A percentile compares a stretch with the other conserved stretches of the same genome.
Evolutionary conservation across 1,139 yeast genomes (phyloP).

Genomic region (Saccharomyces pastorianus): DNA sequence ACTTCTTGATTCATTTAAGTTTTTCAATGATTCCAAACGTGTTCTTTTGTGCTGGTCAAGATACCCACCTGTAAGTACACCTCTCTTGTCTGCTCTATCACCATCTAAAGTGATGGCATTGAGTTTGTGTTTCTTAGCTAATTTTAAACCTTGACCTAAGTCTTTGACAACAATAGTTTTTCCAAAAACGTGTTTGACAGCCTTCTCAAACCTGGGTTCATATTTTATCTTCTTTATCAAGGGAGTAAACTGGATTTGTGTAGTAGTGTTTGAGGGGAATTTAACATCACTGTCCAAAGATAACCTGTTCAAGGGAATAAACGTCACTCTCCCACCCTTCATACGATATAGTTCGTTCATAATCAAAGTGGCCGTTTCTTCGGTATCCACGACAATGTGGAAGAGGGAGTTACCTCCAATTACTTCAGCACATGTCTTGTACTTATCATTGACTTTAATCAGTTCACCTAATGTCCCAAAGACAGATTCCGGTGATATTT

Average conservation of each 20-base stretch:
- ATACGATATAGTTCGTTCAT: conserved; percentile 71
- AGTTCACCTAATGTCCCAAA: conserved; percentile 83
- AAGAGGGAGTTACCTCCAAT: conserved; percentile 82
- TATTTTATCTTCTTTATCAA: conserved; percentile 63
- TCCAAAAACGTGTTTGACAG: conserved; percentile 74
- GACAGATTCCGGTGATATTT: conserved; percentile 47
- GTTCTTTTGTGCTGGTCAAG: conserved; percentile 54
- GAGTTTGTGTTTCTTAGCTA: conserved; percentile 54
- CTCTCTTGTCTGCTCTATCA: conserved; percentile 75
- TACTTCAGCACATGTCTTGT: conserved; percentile 79
- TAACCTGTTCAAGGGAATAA: conserved; percentile 81
- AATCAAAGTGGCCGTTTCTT: conserved; percentile 68
- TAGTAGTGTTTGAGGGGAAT: conserved; percentile 34
- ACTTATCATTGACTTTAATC: conserved; percentile 71
- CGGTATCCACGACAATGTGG: conserved; percentile 83
- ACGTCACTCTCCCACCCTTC: conserved; percentile 77
- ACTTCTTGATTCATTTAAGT: conserved; percentile 44
- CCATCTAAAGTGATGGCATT: conserved; percentile 88
- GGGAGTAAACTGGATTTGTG: conserved; percentile 50
- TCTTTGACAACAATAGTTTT: conserved; percentile 70
- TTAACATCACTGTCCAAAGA: conserved; percentile 48
- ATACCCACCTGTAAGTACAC: conserved; percentile 86
- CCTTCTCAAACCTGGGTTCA: conserved; percentile 48
- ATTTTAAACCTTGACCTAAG: conserved; percentile 58
- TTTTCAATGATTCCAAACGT: conserved; percentile 60